phyloP scores from a whole-genome alignment of 2,329 filamentous ascomycete genomes.

The Golovinomyces cichoracearum region DNA sequence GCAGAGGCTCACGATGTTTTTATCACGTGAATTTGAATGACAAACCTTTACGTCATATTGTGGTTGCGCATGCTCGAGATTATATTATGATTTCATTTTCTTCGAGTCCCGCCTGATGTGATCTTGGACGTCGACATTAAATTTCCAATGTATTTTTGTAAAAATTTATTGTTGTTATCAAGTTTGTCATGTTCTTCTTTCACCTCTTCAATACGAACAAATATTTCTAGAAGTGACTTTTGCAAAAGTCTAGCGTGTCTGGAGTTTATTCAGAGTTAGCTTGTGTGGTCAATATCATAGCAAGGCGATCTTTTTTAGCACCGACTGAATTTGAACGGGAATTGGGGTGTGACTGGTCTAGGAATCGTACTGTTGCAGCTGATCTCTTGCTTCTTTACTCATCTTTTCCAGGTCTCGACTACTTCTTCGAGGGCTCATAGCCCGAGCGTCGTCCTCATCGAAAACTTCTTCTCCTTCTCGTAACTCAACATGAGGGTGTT shows the following conservation, averaged over 20 bases:
- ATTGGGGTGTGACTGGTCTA: neutral
- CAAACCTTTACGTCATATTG: no score
- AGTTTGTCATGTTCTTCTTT: slow-evolving; percentile 89
- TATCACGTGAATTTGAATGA: no score
- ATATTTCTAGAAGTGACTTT: slow-evolving; percentile 65
- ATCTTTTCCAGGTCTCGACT: slow-evolving; percentile 76
- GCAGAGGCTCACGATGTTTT: no score
- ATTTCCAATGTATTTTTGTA: slow-evolving; percentile 95
- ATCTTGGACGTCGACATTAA: slow-evolving; percentile 70
- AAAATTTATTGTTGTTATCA: slow-evolving; percentile 85
- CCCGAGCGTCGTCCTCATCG: slow-evolving; percentile 65
- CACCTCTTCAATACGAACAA: slow-evolving; percentile 83
- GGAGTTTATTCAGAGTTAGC: slow-evolving; percentile 1
- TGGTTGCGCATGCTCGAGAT: no score
- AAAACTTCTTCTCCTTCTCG: slow-evolving; percentile 39
- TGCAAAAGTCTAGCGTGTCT: slow-evolving; percentile 79
- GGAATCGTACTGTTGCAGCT: slow-evolving; percentile 26
- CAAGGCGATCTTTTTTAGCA: neutral
- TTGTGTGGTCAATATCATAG: no score
- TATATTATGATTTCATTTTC: no score
- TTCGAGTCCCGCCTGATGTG: slow-evolving; percentile 21
- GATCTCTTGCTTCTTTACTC: slow-evolving; percentile 52
- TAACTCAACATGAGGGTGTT: slow-evolving; percentile 46
- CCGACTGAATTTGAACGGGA: neutral
- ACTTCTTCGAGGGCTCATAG: slow-evolving; percentile 81